These are phyloP conservation scores for Penicillium atrosanguineum DNA, from an alignment of 495 filamentous ascomycete species.

Conservation along the genomic window DNA sequence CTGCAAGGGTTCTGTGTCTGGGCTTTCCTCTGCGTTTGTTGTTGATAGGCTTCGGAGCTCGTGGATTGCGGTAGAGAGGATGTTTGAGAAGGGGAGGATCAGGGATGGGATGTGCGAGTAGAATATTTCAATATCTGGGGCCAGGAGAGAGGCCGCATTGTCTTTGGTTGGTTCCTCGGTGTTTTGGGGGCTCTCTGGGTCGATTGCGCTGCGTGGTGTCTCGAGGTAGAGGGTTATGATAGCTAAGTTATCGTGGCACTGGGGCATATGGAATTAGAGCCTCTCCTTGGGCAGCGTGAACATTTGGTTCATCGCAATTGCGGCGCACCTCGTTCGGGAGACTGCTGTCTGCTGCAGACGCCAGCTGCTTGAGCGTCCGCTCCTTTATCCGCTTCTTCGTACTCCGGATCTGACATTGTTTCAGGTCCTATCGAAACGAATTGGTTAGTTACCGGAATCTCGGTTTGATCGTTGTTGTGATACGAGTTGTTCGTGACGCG, in stretches of 20 bases:
- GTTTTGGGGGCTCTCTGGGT: conserved; percentile 18
- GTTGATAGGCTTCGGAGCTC: conserved; percentile 29
- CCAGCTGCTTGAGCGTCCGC: conserved; percentile 30
- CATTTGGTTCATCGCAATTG: not conserved
- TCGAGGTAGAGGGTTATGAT: conserved; percentile 42
- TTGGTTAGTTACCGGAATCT: not conserved
- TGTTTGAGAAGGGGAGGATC: conserved; percentile 24
- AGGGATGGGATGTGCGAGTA: conserved; percentile 33
- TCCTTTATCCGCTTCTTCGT: conserved; percentile 40
- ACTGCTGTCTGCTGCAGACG: conserved; percentile 33
- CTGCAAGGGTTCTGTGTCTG: not conserved
- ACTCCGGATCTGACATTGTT: conserved; percentile 31
- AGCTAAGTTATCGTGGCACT: conserved; percentile 38
- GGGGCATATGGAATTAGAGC: not conserved
- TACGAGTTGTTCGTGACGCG: not conserved
- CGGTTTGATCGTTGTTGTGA: not conserved
- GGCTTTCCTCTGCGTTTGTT: not conserved
- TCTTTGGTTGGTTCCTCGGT: conserved; percentile 8
- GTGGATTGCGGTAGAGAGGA: conserved; percentile 22
- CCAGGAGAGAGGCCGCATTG: conserved; percentile 33
- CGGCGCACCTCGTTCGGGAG: conserved; percentile 34
- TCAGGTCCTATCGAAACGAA: conserved; percentile 32
- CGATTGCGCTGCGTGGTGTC: conserved; percentile 25
- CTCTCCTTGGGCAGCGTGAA: not conserved
- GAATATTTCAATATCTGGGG: conserved; percentile 38